Evolutionary conservation across 2,329 filamentous ascomycete species (phyloP).

Genomic region (Cladobotryum mycophilum): DNA sequence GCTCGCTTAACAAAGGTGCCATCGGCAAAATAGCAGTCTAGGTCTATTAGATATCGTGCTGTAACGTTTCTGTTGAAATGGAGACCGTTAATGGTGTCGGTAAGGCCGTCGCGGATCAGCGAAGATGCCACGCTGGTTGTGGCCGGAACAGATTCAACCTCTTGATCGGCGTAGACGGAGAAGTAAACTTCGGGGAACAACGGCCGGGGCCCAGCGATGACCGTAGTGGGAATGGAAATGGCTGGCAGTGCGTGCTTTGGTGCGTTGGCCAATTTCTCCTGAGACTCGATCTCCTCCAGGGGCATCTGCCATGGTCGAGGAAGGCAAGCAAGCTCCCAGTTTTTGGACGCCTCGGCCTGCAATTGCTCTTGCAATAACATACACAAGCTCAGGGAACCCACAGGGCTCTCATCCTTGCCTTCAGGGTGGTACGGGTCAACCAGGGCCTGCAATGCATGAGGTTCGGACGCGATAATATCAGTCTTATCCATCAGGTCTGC

Average conservation of each 20-base stretch:
- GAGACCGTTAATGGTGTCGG: constrained; percentile 90
- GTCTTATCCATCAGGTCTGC: constrained; percentile 83
- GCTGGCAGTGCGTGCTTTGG: constrained; percentile 73
- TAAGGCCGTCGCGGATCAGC: constrained; percentile 75
- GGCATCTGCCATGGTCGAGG: constrained; percentile 64
- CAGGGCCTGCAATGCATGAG: constrained; percentile 74
- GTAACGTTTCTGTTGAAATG: constrained; percentile 86
- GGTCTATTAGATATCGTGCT: constrained; percentile 83
- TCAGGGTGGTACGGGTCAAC: constrained; percentile 78
- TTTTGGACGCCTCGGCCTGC: constrained; percentile 64
- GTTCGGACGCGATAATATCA: constrained; percentile 85
- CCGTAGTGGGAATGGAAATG: constrained; percentile 67
- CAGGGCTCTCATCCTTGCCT: constrained; percentile 55
- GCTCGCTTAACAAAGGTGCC: constrained; percentile 90
- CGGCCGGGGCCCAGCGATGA: constrained; percentile 66
- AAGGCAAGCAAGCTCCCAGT: constrained; percentile 67
- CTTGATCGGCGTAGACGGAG: constrained; percentile 84
- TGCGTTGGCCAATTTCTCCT: constrained; percentile 51
- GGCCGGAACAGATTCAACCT: constrained; percentile 80
- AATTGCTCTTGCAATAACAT: constrained; percentile 81
- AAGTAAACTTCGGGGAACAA: constrained; percentile 92
- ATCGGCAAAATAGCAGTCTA: constrained; percentile 89
- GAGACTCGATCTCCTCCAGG: constrained; percentile 52
- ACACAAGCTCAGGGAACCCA: constrained; percentile 63
- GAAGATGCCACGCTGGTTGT: constrained; percentile 71